Evolutionary conservation across 1,139 yeast species (phyloP).

Genomic region (Kodamaea plutei): DNA sequence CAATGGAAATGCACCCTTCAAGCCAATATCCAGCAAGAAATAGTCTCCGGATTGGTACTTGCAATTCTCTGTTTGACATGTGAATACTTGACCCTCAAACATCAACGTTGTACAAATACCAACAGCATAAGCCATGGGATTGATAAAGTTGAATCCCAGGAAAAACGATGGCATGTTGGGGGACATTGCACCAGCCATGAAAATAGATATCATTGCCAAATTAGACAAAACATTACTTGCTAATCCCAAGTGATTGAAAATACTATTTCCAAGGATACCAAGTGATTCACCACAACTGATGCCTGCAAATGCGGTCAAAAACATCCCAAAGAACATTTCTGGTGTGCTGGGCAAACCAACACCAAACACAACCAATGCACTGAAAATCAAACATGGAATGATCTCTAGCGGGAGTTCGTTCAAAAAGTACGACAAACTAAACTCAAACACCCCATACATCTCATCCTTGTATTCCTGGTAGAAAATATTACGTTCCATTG

Average conservation of each 20-base stretch:
- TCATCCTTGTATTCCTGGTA: slow-evolving; percentile 24
- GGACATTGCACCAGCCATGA: slow-evolving; percentile 29
- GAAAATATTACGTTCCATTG: slow-evolving; percentile 21
- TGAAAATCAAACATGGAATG: slow-evolving; percentile 18
- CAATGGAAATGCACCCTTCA: background rate
- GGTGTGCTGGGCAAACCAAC: slow-evolving; percentile 22
- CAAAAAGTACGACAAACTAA: slow-evolving; percentile 19
- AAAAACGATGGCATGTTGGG: slow-evolving; percentile 23
- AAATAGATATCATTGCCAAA: slow-evolving; percentile 18
- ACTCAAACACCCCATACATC: slow-evolving; percentile 19
- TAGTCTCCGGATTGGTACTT: slow-evolving; percentile 30
- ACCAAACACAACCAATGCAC: slow-evolving; percentile 19
- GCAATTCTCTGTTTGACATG: slow-evolving; percentile 28
- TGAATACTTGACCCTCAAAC: slow-evolving; percentile 29
- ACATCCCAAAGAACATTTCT: slow-evolving; percentile 20
- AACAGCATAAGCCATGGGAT: slow-evolving; percentile 23
- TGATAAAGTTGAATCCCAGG: slow-evolving; percentile 21
- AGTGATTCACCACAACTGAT: slow-evolving; percentile 23
- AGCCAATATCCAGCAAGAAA: slow-evolving; percentile 21
- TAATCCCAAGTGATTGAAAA: slow-evolving; percentile 21
- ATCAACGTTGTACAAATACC: slow-evolving; percentile 35
- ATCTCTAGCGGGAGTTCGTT: slow-evolving; percentile 23
- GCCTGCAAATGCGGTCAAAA: slow-evolving; percentile 15
- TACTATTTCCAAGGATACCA: slow-evolving; percentile 20
- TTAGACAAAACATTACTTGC: slow-evolving; percentile 21